Conservation (phyloP, 2,329 filamentous ascomycete species). For the Helminthosporium solani region DNA sequence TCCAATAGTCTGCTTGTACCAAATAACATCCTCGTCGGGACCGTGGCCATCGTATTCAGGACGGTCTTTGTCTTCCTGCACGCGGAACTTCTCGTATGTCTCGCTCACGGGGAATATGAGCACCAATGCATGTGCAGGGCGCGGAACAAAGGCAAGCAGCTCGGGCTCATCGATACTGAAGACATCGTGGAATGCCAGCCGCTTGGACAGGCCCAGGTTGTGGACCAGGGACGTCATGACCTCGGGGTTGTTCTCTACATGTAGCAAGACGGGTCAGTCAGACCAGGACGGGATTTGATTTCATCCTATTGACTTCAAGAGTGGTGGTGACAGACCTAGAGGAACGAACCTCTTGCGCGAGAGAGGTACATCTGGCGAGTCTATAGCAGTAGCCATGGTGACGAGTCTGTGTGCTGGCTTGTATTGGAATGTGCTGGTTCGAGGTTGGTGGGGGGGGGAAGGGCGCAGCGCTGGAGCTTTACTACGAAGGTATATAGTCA, state of each 20-base stretch:
- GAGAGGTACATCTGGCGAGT: constrained; percentile 33
- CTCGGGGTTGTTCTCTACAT: constrained; percentile 82
- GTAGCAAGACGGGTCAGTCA: too few species aligned
- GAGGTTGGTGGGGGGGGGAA: neutral
- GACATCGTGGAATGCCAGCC: constrained; percentile 83
- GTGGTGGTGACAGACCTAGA: constrained; percentile 34
- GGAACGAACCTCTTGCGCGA: constrained; percentile 41
- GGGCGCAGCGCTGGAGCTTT: neutral
- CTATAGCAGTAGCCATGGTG: constrained; percentile 30
- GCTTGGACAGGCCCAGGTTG: constrained; percentile 78
- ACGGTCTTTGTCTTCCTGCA: constrained; percentile 67
- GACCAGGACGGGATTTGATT: neutral
- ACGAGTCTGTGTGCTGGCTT: constrained; percentile 6
- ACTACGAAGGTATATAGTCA: too few species aligned
- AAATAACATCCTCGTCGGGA: constrained; percentile 72
- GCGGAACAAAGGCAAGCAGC: constrained; percentile 81
- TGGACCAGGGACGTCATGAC: constrained; percentile 85
- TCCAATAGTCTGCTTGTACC: constrained; percentile 94
- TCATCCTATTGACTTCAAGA: too few species aligned
- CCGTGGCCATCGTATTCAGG: constrained; percentile 69
- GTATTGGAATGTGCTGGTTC: too few species aligned
- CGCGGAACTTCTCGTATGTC: constrained; percentile 74
- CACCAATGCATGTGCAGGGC: constrained; percentile 82
- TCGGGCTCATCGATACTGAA: constrained; percentile 85
- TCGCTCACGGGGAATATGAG: constrained; percentile 86